These are phyloP conservation scores for Silene latifolia DNA, from an alignment of 148 eudicot genomes.

Conservation along the genomic window DNA sequence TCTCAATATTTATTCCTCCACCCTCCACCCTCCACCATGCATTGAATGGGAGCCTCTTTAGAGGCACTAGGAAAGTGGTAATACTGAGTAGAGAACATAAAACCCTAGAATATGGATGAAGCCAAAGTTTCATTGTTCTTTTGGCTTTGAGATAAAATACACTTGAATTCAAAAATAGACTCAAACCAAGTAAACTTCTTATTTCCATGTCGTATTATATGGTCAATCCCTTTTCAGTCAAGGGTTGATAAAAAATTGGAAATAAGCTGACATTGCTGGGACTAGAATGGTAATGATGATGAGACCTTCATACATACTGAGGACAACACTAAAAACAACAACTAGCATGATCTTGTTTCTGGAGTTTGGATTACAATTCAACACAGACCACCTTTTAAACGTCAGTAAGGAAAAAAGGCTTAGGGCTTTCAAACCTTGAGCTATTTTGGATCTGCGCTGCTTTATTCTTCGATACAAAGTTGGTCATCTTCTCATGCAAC, in stretches of 20 bases:
- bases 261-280: background rate
- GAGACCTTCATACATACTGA: background rate
- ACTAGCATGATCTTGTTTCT: background rate
- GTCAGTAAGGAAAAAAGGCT: constrained; percentile 3
- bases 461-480: constrained; percentile 76
- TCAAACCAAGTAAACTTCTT: background rate
- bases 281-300: background rate
- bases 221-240: background rate
- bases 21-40: no score
- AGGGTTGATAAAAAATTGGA: background rate
- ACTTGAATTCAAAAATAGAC: no score
- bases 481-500: constrained; percentile 89
- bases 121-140: background rate
- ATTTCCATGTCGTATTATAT: background rate
- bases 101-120: background rate
- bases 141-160: background rate
- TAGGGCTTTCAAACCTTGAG: constrained; percentile 59
- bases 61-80: no score
- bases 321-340: constrained; percentile 1
- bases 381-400: constrained; percentile 1
- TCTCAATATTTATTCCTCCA: no score
- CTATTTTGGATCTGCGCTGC: constrained; percentile 86
- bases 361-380: constrained; percentile 1
- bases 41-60: background rate
- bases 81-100: background rate